Evolutionary conservation across 2,329 filamentous ascomycete species (phyloP), one percentile per base, ranked within the genome.

Genomic region (Penicillium sp.): DNA sequence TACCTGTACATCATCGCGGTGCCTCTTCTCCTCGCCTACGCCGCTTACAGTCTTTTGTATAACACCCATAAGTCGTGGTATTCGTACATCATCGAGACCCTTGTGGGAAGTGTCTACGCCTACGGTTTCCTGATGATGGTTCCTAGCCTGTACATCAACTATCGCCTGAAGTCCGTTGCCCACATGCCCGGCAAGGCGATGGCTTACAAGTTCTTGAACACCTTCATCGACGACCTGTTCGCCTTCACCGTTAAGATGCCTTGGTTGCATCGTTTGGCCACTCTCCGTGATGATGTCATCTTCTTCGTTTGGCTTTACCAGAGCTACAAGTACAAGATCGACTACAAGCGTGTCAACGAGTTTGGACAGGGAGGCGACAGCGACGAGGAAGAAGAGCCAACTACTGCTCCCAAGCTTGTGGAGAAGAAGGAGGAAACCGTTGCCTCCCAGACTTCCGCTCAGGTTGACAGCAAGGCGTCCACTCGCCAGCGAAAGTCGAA

Each of bases 71-170:
- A 98, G 83, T 95, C 91, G 50, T 98, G 95, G 95, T 97, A 97
- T 80, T 95, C 90, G 44, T 99, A 93, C 81, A 84, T 96, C 75
- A 96, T 99, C 74, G 87, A 95, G 24, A 98, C 94, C 0, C 87
- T 99, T 10, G 95, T 99, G 22, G 95, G 93, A 11, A 94, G 90
- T 44, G 95, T 99, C 53, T 99, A 99, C 75, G 93, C 95, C 0
- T 99, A 99, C 74, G 95, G 95, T 4, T 99, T 99, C 83, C 81
- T 99, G 61, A 96, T 99, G 92, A 99, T 99, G 95, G 90, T 99
- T 9, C 95, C 95, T 14, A 90, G 88, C 60, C 83, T 99, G 36
- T 99, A 98, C 81, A 99, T 99, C 86, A 99, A 99, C 84, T 99
- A 99, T 82, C 89, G 94, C 13, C 86, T 99, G 67, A 96, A 94